Conservation (phyloP, 2,329 filamentous ascomycete genomes). For the Raffaelea arxii region DNA sequence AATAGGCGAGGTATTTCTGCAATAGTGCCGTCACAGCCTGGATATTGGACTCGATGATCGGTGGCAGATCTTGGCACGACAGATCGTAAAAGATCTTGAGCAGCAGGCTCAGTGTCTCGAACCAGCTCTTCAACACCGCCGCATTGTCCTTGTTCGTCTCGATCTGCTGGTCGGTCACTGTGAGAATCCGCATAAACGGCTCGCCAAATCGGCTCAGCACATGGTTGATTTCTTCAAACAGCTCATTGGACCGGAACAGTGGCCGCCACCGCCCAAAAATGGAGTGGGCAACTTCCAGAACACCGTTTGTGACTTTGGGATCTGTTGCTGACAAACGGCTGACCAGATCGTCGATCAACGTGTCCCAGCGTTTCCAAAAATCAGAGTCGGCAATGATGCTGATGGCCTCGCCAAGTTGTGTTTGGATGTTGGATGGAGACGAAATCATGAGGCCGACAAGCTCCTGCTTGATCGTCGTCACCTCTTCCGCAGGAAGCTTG, state of each 20-base stretch:
- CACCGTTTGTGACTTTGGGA: constrained; percentile 79
- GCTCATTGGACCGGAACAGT: constrained; percentile 81
- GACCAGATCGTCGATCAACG: constrained; percentile 75
- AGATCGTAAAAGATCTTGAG: constrained; percentile 93
- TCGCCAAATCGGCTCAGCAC: constrained; percentile 77
- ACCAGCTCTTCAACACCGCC: constrained; percentile 63
- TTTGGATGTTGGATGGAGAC: constrained; percentile 77
- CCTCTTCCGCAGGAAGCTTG: constrained; percentile 74
- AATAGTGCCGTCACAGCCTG: constrained; percentile 65
- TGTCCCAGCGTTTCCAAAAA: constrained; percentile 94
- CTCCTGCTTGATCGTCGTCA: constrained; percentile 84
- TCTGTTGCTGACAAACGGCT: constrained; percentile 75
- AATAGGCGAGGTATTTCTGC: constrained; percentile 87
- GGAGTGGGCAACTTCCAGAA: constrained; percentile 93
- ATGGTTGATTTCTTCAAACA: constrained; percentile 95
- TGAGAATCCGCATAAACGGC: constrained; percentile 73
- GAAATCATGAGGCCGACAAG: constrained; percentile 95
- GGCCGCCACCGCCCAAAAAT: constrained; percentile 96
- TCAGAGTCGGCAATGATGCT: constrained; percentile 97
- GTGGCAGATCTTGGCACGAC: constrained; percentile 92
- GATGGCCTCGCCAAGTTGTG: constrained; percentile 91
- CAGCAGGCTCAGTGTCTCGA: constrained; percentile 77
- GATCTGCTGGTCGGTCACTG: constrained; percentile 64
- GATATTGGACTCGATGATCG: constrained; percentile 87
- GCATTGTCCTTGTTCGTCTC: constrained; percentile 68